Evolutionary conservation across 768 basidiomycete genomes (phyloP), one percentile per base, ranked within the genome.

Genomic region (Lactifluus pinguis): DNA sequence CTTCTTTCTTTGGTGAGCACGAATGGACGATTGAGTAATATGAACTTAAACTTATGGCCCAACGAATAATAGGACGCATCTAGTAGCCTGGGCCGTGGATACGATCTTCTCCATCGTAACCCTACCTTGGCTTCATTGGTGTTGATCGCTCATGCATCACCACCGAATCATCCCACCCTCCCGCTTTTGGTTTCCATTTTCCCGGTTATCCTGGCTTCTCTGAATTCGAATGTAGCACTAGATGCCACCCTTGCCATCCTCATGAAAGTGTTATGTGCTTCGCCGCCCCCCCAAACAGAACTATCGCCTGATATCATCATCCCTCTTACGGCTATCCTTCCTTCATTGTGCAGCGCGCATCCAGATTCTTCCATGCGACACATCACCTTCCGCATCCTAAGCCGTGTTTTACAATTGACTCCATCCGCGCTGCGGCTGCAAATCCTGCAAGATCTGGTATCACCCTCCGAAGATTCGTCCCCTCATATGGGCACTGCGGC

Each of bases 401-500:
- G 83, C 0, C 72, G 78, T 44, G 69, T 85, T 1, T 75, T 89
- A 19, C 72, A 77, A 0, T 73, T 76, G 2, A 71, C 79, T 4
- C 79, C 81, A 1, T 71, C 81, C 0, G 66, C 72, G 39, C 65
- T 83, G 0, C 79, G 82, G 3, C 72, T 89, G 15, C 77, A 81
- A 45, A 71, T 84, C 9, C 75, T 90, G 3, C 71, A 75, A 11
- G 83, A 83, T 39, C 75, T 89, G 21, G 59, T 76, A 39, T 63
- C 69, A 6, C 77, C 80, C 17, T 63, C 67, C 10, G 76, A 82
- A 59, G 70, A 71, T 6, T 73, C 80, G 15, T 79, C 80, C 49
- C 84, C 84, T 0, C 84, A 86, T 67, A 86, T 90, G 78, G 78
- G 83, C 9, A 80, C 83, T 0, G 85, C 87, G 0, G 80, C 85